Conservation (phyloP, 495 filamentous ascomycete species). For the Neurospora sp. region DNA sequence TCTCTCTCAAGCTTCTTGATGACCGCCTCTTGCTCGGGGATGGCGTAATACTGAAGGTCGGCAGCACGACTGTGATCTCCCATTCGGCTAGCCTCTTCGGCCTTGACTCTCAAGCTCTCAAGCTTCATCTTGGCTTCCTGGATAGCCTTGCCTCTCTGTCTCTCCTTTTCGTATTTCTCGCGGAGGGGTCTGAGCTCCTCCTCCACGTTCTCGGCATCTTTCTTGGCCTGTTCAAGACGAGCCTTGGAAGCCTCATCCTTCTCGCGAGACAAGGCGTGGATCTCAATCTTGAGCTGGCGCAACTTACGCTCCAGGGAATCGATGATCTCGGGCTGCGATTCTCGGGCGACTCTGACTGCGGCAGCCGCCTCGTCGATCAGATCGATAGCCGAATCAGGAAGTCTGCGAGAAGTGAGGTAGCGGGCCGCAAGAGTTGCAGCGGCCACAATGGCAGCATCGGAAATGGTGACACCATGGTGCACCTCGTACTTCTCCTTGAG, state of each 20-base stretch:
- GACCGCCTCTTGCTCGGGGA: slow-evolving; percentile 74
- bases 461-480: slow-evolving; percentile 93
- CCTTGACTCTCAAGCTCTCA: slow-evolving; percentile 75
- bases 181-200: slow-evolving; percentile 87
- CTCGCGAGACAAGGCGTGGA: slow-evolving; percentile 85
- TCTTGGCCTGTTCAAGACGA: slow-evolving; percentile 70
- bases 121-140: slow-evolving; percentile 96
- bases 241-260: slow-evolving; percentile 85
- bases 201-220: slow-evolving; percentile 81
- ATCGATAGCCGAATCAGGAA: slow-evolving; percentile 95
- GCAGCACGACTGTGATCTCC: slow-evolving; percentile 75
- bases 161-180: slow-evolving; percentile 91
- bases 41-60: slow-evolving; percentile 93
- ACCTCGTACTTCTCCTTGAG: slow-evolving; percentile 96
- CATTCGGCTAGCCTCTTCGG: slow-evolving; percentile 79
- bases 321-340: slow-evolving; percentile 89
- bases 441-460: slow-evolving; percentile 84
- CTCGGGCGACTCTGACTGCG: slow-evolving; percentile 84
- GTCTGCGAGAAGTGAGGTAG: slow-evolving; percentile 79
- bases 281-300: slow-evolving; percentile 90
- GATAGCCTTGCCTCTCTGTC: slow-evolving; percentile 75
- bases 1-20: slow-evolving; percentile 75
- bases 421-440: slow-evolving; percentile 82
- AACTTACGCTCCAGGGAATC: slow-evolving; percentile 83
- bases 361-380: slow-evolving; percentile 93